A percentile compares a stretch with the other conserved stretches of the same genome.
Evolutionary conservation across 2,329 filamentous ascomycete genomes (phyloP).

Genomic region (Verticillium nubilum): DNA sequence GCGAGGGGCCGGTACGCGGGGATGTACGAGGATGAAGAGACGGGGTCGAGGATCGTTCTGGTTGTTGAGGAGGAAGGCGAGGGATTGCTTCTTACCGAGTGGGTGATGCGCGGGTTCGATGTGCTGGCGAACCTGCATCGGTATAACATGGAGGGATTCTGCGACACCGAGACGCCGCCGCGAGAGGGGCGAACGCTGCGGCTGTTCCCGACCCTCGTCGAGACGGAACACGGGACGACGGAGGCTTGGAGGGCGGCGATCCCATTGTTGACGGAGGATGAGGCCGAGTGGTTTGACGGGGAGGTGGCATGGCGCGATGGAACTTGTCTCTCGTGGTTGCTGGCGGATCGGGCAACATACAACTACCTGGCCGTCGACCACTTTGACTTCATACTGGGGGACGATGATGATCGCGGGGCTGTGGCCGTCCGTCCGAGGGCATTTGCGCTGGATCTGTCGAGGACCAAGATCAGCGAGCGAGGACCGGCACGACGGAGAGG

Average conservation of each 20-base stretch:
- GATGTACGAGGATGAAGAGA: conserved; percentile 28
- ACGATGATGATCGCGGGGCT: background rate
- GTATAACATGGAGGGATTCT: conserved; percentile 12
- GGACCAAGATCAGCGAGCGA: background rate
- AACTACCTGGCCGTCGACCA: conserved; percentile 19
- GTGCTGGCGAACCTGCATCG: conserved; percentile 27
- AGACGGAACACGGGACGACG: conserved; percentile 2
- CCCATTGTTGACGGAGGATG: background rate
- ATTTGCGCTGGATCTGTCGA: conserved; percentile 4
- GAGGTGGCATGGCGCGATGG: background rate
- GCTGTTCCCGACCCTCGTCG: conserved; percentile 11
- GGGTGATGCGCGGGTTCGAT: conserved; percentile 34
- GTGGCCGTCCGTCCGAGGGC: background rate
- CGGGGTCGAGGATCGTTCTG: conserved; percentile 26
- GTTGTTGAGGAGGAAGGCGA: conserved; percentile 24
- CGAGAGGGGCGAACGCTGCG: conserved; percentile 10
- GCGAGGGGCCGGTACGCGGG: conserved; percentile 25
- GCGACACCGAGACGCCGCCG: conserved; percentile 1
- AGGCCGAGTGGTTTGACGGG: background rate
- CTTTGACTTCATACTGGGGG: conserved; percentile 22
- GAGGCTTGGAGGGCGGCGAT: conserved; percentile 27
- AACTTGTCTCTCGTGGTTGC: conserved; percentile 1
- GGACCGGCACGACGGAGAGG: background rate
- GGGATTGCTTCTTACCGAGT: conserved; percentile 30
- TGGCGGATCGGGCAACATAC: conserved; percentile 25